Base-by-base conservation (phyloP, 2,329 filamentous ascomycete genomes). In the Thyridium curvatum region DNA sequence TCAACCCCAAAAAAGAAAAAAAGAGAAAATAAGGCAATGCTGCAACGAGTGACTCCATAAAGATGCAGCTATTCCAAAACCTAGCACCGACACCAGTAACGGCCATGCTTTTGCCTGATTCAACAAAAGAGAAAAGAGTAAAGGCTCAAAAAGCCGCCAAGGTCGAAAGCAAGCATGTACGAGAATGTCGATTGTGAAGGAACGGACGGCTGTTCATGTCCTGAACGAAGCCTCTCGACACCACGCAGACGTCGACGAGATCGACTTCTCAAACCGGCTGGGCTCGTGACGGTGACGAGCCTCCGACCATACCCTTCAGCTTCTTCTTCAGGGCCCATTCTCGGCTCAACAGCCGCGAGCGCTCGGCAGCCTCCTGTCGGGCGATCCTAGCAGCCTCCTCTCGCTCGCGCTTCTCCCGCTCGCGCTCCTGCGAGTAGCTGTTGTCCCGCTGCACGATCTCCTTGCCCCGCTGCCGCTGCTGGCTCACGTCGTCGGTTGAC, bases 301-400 rank as follows among this genome's bases (percentile, higher is more conserved):
- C 21, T 6, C 21, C 32, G 30, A 31, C 38, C 18, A 40, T 40
- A 34, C n/a, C 34, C 26, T 10, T 31, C 35, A 33, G 18, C 18
- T 16, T 33, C 36, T 32, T 40, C 16, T 34, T 26, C 10, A 26
- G 21, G 10, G 77, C 77, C 77, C 78, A 82, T 48, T 79, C 73
- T 28, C 77, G 69, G 46, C 76, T 76, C 42, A 73, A 67, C 52
- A 68, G 64, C 39, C 78, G 68, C 39, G 75, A 77, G 50, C 73
- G 67, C 56, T 82, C 77, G 9, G 79, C 77, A 17, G 79, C 79
- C 49, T 78, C 65, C 48, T 78, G 71, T 33, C 79, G 65, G 8
- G 77, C 77, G 39, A 64, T 51, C 50, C 71, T 76, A 12, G 77
- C 70, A 30, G 66, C 62, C 35, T 61, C 56, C 48, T 82, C 77